Conservation (phyloP, 352 stramenopile species). For the Pythium oligandrum region DNA sequence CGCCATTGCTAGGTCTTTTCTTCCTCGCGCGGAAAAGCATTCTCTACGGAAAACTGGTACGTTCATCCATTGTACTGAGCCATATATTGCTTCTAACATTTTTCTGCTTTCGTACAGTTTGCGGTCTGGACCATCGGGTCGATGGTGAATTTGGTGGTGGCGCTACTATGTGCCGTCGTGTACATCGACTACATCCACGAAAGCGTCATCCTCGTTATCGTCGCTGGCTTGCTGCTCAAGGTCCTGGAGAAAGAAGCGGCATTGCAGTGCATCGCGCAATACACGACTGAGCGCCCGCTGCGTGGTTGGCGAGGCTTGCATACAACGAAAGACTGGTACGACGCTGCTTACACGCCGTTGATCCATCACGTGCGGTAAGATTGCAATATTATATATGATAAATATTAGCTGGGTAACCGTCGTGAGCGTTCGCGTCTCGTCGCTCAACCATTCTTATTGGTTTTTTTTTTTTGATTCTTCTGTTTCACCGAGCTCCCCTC, state of each 20-base stretch:
- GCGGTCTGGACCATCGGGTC: constrained; percentile 67
- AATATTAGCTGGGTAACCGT: constrained; percentile 12
- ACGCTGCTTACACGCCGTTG: constrained; percentile 76
- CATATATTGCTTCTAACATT: neutral
- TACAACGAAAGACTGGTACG: constrained; percentile 85
- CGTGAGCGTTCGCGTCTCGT: constrained; percentile 4
- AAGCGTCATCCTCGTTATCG: constrained; percentile 54
- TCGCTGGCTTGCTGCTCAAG: constrained; percentile 54
- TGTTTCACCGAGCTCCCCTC: neutral
- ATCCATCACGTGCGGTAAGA: constrained; percentile 54
- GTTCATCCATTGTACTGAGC: neutral
- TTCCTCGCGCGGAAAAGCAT: constrained; percentile 70
- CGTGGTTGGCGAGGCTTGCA: constrained; percentile 74
- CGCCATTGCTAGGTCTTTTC: constrained; percentile 59
- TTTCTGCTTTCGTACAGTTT: constrained; percentile 22
- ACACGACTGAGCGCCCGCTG: constrained; percentile 55
- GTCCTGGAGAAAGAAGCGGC: constrained; percentile 65
- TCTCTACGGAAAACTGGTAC: constrained; percentile 70
- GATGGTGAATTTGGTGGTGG: constrained; percentile 64
- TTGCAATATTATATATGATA: neutral
- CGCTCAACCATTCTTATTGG: neutral
- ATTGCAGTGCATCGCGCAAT: constrained; percentile 73
- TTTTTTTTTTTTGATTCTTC: neutral
- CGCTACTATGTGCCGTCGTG: constrained; percentile 45
- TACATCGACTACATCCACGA: constrained; percentile 70